A percentile compares a stretch with the other conserved stretches of the same genome.
Evolutionary conservation across 2,329 filamentous ascomycete species (phyloP).

Genomic region (Fusarium sarcochroum): DNA sequence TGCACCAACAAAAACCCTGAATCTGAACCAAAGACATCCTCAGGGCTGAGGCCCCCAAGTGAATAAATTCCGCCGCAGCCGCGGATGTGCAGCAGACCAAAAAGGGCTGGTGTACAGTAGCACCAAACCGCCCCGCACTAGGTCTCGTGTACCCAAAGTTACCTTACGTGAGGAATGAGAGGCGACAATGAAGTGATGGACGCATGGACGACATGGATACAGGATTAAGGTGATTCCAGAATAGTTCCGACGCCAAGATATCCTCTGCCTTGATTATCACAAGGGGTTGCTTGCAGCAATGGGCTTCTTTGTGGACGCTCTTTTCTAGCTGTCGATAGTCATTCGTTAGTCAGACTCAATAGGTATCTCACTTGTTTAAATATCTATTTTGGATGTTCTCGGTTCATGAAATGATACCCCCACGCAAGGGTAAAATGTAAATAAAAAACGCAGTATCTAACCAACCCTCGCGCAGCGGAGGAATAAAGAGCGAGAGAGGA

Average conservation of each 20-base stretch:
- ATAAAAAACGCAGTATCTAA: constrained; percentile 3
- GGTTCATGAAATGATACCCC: constrained; percentile 16
- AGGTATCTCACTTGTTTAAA: not conserved
- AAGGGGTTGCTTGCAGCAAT: constrained; percentile 2
- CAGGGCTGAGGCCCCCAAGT: constrained; percentile 35
- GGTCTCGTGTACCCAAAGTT: constrained; percentile 17
- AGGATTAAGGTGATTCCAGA: constrained; percentile 5
- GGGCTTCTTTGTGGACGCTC: not conserved
- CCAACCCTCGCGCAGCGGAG: not conserved
- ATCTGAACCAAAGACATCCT: constrained; percentile 2
- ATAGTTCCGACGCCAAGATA: constrained; percentile 7
- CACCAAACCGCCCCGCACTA: constrained; percentile 33
- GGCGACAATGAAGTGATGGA: constrained; percentile 14
- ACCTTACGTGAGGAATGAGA: constrained; percentile 5
- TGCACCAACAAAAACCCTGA: constrained; percentile 3
- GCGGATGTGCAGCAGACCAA: constrained; percentile 26
- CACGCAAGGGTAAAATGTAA: constrained; percentile 12
- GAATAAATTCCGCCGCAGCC: constrained; percentile 28
- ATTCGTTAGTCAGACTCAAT: not conserved
- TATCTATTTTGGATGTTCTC: not conserved
- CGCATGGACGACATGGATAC: constrained; percentile 19
- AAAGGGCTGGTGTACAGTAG: constrained; percentile 24
- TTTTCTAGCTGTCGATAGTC: not conserved
- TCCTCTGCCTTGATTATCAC: constrained; percentile 1
- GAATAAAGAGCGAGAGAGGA: constrained; percentile 12